phyloP scores from a whole-genome alignment of 768 basidiomycete species.

The Clitopilus passeckerianus region DNA sequence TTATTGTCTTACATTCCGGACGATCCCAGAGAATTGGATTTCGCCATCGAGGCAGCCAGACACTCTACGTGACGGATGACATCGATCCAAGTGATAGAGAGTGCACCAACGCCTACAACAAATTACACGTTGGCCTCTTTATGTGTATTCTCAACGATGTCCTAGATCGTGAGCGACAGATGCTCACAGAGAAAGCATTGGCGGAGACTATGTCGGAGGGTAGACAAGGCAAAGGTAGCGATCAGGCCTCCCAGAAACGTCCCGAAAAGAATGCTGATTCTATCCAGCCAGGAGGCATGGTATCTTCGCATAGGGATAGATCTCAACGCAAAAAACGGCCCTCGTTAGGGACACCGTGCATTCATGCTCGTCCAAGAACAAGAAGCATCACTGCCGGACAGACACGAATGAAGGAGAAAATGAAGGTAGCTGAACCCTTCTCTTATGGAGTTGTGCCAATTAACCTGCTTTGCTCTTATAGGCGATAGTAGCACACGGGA shows the following conservation, averaged over 20 bases:
- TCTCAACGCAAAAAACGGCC: no score
- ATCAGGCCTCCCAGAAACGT: no score
- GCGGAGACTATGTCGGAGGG: neutral
- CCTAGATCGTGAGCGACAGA: conserved; percentile 3
- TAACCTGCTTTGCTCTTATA: no score
- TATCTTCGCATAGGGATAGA: no score
- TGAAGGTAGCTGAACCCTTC: no score
- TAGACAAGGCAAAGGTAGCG: neutral
- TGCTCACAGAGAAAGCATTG: neutral
- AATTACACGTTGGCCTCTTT: conserved; percentile 9
- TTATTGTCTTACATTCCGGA: conserved; percentile 11
- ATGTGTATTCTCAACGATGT: conserved; percentile 5
- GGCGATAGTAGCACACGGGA: neutral
- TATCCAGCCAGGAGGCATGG: no score
- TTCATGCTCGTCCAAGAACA: no score
- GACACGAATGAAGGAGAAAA: no score
- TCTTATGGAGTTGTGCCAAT: no score
- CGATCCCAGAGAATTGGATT: conserved; percentile 9
- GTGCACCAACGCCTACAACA: conserved; percentile 5
- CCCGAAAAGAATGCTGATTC: no score
- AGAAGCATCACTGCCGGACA: no score
- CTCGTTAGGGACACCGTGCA: no score
- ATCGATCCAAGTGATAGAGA: conserved; percentile 4
- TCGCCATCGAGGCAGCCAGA: conserved; percentile 9
- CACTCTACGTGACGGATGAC: conserved; percentile 9